Conservation (phyloP, 768 basidiomycete genomes). For the Ramaria rubella region DNA sequence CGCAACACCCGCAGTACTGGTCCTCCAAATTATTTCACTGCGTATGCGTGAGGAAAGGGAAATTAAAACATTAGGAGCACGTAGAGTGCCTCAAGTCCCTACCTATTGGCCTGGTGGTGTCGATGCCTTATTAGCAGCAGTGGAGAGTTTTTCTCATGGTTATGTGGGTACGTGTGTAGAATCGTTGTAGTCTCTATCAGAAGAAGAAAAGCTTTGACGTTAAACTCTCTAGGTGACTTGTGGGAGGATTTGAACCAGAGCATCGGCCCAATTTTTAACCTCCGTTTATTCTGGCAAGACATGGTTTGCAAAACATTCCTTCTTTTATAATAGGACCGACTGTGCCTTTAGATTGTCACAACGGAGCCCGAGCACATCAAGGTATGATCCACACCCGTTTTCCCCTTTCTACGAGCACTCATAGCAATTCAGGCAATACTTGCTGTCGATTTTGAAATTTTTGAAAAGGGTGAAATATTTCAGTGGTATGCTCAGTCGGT, state of each 20-base stretch:
- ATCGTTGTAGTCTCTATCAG: background rate
- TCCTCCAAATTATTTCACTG: background rate
- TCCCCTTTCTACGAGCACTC: background rate
- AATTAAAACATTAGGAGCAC: background rate
- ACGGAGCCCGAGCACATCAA: constrained; percentile 51
- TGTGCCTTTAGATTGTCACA: constrained; percentile 33
- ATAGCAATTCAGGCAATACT: constrained; percentile 35
- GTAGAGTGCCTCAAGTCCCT: constrained; percentile 2
- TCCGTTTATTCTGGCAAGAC: background rate
- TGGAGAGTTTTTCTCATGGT: constrained; percentile 20
- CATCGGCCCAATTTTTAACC: background rate
- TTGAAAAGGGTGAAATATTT: constrained; percentile 46
- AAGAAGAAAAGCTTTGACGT: background rate
- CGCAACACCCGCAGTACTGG: background rate
- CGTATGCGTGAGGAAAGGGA: background rate
- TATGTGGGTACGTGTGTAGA: constrained; percentile 29
- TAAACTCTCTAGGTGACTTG: background rate
- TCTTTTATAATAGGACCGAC: background rate
- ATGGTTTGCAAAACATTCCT: background rate
- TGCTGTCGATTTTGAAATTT: constrained; percentile 52
- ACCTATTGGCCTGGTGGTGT: constrained; percentile 6
- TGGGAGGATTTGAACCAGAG: background rate
- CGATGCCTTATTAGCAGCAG: constrained; percentile 25
- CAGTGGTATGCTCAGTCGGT: constrained; percentile 16
- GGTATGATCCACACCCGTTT: constrained; percentile 16